Evolutionary conservation across 2,329 filamentous ascomycete genomes (phyloP).

Genomic region (Myriosclerotinia scirpicola): DNA sequence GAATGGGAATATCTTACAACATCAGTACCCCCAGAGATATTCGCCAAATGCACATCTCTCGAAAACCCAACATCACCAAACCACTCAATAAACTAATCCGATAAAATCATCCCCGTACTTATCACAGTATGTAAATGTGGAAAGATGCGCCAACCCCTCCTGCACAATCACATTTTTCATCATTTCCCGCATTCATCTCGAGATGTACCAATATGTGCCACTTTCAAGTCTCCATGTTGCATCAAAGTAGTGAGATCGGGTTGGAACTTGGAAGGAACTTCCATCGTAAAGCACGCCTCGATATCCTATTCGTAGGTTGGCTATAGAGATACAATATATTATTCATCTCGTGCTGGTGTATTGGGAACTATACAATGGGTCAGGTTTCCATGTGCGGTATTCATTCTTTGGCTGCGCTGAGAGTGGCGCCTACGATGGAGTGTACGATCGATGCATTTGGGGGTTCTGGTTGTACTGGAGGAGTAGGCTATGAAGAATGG

Average conservation of each 20-base stretch:
- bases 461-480: conserved; percentile 77
- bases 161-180: conserved; percentile 64
- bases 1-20: conserved; percentile 50
- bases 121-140: conserved; percentile 60
- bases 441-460: conserved; percentile 89
- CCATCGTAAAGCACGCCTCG: conserved; percentile 77
- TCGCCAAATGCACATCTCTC: conserved; percentile 62
- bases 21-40: conserved; percentile 78
- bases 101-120: conserved; percentile 79
- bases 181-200: conserved; percentile 74
- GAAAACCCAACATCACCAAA: conserved; percentile 70
- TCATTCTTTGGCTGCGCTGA: conserved; percentile 62
- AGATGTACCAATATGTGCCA: conserved; percentile 73
- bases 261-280: conserved; percentile 72
- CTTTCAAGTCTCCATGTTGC: conserved; percentile 60
- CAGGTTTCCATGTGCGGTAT: conserved; percentile 51
- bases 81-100: conserved; percentile 77
- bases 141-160: conserved; percentile 58
- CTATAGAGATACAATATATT: conserved; percentile 72
- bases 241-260: conserved; percentile 66
- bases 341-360: conserved; percentile 78
- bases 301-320: conserved; percentile 58
- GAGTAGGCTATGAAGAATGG: conserved; percentile 77
- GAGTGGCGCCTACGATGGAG: conserved; percentile 62
- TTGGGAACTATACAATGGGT: conserved; percentile 49